Evolutionary conservation across 164 flowering plant species (phyloP).

Genomic region (Tinospora cordifolia): DNA sequence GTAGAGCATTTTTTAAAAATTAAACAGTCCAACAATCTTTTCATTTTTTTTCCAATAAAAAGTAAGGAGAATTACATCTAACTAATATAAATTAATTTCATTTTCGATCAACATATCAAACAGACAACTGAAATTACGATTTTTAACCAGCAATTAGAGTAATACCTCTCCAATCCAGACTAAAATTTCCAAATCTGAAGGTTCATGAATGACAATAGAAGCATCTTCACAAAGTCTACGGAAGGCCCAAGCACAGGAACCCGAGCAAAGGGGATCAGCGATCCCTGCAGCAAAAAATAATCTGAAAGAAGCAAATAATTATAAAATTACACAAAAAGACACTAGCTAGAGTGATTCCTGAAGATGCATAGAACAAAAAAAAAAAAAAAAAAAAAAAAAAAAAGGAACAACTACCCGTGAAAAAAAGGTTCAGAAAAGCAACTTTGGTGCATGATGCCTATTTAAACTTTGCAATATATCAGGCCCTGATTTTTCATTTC

Average conservation of each 20-base stretch:
- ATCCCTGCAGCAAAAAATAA: slow-evolving; percentile 85
- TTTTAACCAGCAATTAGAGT: background rate
- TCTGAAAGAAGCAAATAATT: slow-evolving; percentile 55
- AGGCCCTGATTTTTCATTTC: too few relatives aligned
- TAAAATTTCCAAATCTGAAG: slow-evolving; percentile 75
- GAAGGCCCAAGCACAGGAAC: slow-evolving; percentile 74
- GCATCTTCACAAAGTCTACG: slow-evolving; percentile 92
- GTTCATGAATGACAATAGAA: slow-evolving; percentile 48
- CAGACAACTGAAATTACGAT: too few relatives aligned
- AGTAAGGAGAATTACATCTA: too few relatives aligned
- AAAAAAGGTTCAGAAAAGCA: too few relatives aligned
- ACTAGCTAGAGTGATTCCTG: background rate
- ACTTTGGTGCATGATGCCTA: background rate
- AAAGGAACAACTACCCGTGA: background rate
- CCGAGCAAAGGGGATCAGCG: slow-evolving; percentile 50
- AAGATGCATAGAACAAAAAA: background rate
- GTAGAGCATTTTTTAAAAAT: too few relatives aligned
- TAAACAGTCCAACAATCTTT: too few relatives aligned
- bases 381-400: too few relatives aligned
- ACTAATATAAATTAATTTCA: too few relatives aligned
- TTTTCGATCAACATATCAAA: too few relatives aligned
- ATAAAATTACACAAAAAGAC: slow-evolving; percentile 9
- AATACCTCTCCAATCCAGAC: slow-evolving; percentile 93
- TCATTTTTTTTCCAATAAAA: too few relatives aligned
- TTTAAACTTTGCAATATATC: background rate